Conservation (phyloP, 2,329 filamentous ascomycete genomes). For the Cytospora schulzeri region DNA sequence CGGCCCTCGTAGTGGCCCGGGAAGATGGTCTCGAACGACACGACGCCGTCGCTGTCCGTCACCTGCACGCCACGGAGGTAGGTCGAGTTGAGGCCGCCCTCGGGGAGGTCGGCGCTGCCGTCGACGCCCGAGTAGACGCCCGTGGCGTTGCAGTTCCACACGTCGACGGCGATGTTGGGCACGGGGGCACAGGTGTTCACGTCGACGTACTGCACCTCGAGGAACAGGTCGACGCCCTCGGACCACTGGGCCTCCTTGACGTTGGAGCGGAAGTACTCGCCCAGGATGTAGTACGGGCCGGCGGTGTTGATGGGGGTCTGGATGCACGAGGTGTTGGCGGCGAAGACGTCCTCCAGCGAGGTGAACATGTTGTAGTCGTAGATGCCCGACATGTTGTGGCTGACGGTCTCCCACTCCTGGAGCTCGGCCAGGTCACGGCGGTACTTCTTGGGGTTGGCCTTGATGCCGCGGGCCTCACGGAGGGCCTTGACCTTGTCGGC, state of each 20-base stretch:
- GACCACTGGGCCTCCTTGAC: constrained; percentile 43
- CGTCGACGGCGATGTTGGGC: constrained; percentile 44
- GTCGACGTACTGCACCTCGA: constrained; percentile 36
- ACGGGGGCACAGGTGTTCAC: constrained; percentile 49
- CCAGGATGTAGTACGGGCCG: constrained; percentile 43
- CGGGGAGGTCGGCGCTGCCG: constrained; percentile 32
- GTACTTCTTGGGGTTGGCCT: constrained; percentile 35
- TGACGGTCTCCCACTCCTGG: constrained; percentile 38
- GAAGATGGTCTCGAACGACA: constrained; percentile 26
- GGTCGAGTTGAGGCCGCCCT: constrained; percentile 23
- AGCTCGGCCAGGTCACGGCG: constrained; percentile 39
- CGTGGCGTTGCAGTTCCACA: constrained; percentile 48
- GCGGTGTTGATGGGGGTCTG: constrained; percentile 40
- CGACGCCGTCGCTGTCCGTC: constrained; percentile 27
- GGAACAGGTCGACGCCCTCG: constrained; percentile 46
- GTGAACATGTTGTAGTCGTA: constrained; percentile 38
- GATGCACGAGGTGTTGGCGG: constrained; percentile 40
- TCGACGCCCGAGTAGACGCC: constrained; percentile 42
- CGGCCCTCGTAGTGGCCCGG: constrained; percentile 27
- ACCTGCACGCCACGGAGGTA: constrained; percentile 27
- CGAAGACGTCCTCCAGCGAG: constrained; percentile 38
- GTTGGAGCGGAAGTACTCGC: constrained; percentile 48
- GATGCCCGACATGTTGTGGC: constrained; percentile 38
- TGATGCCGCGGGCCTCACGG: constrained; percentile 41
- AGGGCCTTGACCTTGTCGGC: constrained; percentile 42